These are phyloP conservation scores for Cercospora sesami DNA, from an alignment of 2,329 filamentous ascomycete species.

Conservation along the genomic window DNA sequence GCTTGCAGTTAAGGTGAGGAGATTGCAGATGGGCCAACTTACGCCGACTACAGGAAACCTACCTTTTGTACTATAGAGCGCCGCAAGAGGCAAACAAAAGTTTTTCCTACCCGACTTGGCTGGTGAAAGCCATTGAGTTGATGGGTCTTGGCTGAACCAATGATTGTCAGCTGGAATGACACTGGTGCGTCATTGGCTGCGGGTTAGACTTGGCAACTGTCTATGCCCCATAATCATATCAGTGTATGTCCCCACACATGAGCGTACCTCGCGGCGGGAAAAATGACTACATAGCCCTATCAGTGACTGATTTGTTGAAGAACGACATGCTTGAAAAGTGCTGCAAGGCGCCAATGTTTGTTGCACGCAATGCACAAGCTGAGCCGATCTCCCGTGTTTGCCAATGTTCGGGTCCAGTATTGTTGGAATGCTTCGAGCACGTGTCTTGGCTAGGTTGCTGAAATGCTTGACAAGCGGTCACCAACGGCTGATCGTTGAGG, in stretches of 20 bases:
- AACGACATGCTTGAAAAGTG: neutral
- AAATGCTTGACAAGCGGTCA: neutral
- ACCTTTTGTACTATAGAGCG: neutral
- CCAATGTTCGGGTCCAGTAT: neutral
- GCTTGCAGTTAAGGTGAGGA: neutral
- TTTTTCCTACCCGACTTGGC: slow-evolving; percentile 1
- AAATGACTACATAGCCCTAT: neutral
- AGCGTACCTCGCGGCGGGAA: neutral
- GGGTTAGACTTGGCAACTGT: neutral
- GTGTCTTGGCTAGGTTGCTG: neutral
- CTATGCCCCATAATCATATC: neutral
- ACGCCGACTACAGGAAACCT: neutral
- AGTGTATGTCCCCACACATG: neutral
- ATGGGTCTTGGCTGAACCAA: neutral
- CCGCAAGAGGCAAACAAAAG: neutral
- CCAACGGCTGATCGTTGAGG: neutral
- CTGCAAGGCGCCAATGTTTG: neutral
- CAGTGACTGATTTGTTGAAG: neutral
- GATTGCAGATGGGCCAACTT: neutral
- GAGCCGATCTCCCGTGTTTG: neutral
- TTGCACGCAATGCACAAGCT: neutral
- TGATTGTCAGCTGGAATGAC: neutral
- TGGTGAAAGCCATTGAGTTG: neutral
- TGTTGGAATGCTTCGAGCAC: neutral
- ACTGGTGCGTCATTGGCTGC: slow-evolving; percentile 1